phyloP scores from a whole-genome alignment of 2,329 filamentous ascomycete genomes.

The Monosporascus sp. region DNA sequence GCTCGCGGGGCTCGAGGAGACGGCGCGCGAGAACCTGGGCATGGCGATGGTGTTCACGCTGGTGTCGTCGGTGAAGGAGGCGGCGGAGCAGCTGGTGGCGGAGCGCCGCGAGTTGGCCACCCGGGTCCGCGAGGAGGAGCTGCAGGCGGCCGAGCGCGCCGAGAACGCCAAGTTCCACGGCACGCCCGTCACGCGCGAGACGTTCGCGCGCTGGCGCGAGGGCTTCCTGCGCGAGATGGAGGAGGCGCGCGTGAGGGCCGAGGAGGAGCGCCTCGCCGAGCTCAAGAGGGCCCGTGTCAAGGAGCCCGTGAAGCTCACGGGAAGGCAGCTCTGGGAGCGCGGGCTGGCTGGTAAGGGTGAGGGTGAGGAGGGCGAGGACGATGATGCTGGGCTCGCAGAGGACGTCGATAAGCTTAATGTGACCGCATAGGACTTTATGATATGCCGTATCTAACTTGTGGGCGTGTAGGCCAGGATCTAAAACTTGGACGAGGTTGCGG shows the following conservation, averaged over 20 bases:
- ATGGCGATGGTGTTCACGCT: constrained; percentile 98
- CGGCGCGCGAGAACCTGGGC: constrained; percentile 86
- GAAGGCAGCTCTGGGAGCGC: constrained; percentile 72
- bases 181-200: constrained; percentile 78
- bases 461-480: background rate
- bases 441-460: background rate
- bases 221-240: constrained; percentile 76
- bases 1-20: constrained; percentile 64
- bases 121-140: constrained; percentile 50
- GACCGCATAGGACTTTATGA: constrained; percentile 37
- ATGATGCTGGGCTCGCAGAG: constrained; percentile 49
- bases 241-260: constrained; percentile 60
- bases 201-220: constrained; percentile 77
- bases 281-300: constrained; percentile 73
- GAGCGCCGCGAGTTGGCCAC: constrained; percentile 64
- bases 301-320: constrained; percentile 67
- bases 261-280: constrained; percentile 77
- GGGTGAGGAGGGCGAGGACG: constrained; percentile 63
- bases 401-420: constrained; percentile 70
- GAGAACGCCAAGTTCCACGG: constrained; percentile 98
- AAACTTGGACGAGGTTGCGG: background rate
- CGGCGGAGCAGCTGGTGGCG: constrained; percentile 77
- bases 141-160: constrained; percentile 66
- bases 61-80: constrained; percentile 80
- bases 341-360: constrained; percentile 63